Evolutionary conservation across 129 eudicot genomes (phyloP).

Genomic region (Lactuca sativa): DNA sequence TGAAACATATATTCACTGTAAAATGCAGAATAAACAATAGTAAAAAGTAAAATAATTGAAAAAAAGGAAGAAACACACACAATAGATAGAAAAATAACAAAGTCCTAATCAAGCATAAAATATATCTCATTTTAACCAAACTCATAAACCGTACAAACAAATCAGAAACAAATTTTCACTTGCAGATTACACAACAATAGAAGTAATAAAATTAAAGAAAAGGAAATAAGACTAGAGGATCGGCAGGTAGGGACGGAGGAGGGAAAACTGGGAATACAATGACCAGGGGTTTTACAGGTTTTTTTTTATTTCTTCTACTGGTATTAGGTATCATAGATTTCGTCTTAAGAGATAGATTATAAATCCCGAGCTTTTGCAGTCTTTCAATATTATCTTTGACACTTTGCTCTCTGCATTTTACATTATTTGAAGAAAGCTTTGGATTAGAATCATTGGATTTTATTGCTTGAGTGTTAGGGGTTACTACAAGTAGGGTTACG

Average conservation of each 20-base stretch:
- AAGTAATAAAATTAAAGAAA: neutral
- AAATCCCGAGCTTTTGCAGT: constrained; percentile 79
- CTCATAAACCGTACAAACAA: neutral
- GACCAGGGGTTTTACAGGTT: constrained; percentile 40
- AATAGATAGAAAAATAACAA: too few relatives aligned
- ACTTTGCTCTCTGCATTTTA: constrained; percentile 68
- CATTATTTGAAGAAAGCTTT: constrained; percentile 48
- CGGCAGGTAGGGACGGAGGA: constrained; percentile 68
- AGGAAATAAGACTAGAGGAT: constrained; percentile 63
- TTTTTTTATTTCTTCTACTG: constrained; percentile 31
- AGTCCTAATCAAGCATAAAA: too few relatives aligned
- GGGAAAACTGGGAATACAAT: constrained; percentile 26
- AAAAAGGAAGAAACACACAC: too few relatives aligned
- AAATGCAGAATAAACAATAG: too few relatives aligned
- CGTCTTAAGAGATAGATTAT: constrained; percentile 68
- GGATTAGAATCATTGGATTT: constrained; percentile 15
- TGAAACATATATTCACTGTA: too few relatives aligned
- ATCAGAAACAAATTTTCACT: neutral
- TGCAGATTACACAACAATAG: neutral
- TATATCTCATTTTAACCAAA: neutral
- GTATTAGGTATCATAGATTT: constrained; percentile 40
- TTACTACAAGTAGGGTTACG: neutral
- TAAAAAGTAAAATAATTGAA: too few relatives aligned
- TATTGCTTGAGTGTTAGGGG: constrained; percentile 7
- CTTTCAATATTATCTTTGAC: constrained; percentile 79